A percentile compares a stretch with the other conserved stretches of the same genome.
Evolutionary conservation across 805 yeast species (phyloP).

Genomic region (Kregervanrija pseudodelftensis): DNA sequence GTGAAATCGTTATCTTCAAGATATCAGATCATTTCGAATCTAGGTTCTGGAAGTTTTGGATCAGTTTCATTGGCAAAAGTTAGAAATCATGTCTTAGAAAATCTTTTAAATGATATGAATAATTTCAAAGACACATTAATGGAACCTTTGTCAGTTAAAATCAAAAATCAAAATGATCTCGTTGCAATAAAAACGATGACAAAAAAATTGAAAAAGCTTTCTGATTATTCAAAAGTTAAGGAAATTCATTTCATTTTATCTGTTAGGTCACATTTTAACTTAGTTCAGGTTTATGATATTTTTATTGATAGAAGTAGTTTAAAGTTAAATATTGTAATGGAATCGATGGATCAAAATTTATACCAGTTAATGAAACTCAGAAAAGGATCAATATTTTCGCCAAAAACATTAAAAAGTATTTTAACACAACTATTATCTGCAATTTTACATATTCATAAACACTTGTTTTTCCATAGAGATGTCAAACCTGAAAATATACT

Average conservation of each 20-base stretch:
- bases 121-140: constrained; percentile 40
- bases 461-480: constrained; percentile 77
- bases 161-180: constrained; percentile 17
- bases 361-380: constrained; percentile 69
- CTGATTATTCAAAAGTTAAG: constrained; percentile 51
- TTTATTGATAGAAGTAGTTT: constrained; percentile 58
- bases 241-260: constrained; percentile 62
- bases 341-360: constrained; percentile 75
- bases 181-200: constrained; percentile 85
- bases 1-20: constrained; percentile 33
- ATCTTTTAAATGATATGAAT: constrained; percentile 16
- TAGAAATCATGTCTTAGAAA: constrained; percentile 15
- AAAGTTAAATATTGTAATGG: constrained; percentile 80
- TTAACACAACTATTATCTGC: constrained; percentile 69
- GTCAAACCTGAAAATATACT: constrained; percentile 90
- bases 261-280: constrained; percentile 61
- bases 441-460: constrained; percentile 69
- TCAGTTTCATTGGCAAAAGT: constrained; percentile 57
- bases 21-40: constrained; percentile 43
- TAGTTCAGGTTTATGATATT: constrained; percentile 72
- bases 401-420: constrained; percentile 55
- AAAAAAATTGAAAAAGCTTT: constrained; percentile 41
- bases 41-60: constrained; percentile 78
- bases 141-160: constrained; percentile 29
- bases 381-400: constrained; percentile 44